Evolutionary conservation across 139 green algal genomes (phyloP).

Genomic region (Tetraselmis striata): DNA sequence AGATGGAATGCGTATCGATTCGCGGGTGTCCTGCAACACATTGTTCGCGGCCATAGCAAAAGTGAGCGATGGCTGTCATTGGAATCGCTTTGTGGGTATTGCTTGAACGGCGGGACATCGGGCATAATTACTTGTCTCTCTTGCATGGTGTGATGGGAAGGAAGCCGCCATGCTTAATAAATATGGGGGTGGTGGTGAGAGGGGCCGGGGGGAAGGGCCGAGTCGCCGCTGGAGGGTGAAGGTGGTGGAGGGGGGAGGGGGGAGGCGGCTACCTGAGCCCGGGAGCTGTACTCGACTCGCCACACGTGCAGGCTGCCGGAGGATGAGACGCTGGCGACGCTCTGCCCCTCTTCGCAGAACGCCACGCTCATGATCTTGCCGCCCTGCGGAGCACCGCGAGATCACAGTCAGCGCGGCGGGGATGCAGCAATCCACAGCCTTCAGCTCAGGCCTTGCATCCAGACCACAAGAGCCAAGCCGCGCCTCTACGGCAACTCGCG

Average conservation of each 20-base stretch:
- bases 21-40: too few relatives aligned
- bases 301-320: constrained; percentile 77
- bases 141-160: too few relatives aligned
- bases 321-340: constrained; percentile 49
- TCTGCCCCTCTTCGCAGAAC: constrained; percentile 47
- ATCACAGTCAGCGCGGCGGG: neutral
- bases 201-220: too few relatives aligned
- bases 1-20: too few relatives aligned
- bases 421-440: neutral
- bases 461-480: too few relatives aligned
- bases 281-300: constrained; percentile 66
- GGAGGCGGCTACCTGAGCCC: neutral
- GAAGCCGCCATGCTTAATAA: too few relatives aligned
- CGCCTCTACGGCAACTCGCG: too few relatives aligned
- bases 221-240: neutral
- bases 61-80: too few relatives aligned
- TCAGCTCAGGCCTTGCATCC: neutral
- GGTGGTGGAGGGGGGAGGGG: neutral
- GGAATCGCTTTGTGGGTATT: too few relatives aligned
- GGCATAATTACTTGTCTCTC: too few relatives aligned
- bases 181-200: neutral
- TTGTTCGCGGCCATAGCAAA: too few relatives aligned
- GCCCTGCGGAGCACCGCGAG: constrained; percentile 3
- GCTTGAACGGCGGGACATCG: too few relatives aligned
- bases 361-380: constrained; percentile 38